Evolutionary conservation across 108 stramenopile genomes (phyloP).

Genomic region (Fragilaria radians): DNA sequence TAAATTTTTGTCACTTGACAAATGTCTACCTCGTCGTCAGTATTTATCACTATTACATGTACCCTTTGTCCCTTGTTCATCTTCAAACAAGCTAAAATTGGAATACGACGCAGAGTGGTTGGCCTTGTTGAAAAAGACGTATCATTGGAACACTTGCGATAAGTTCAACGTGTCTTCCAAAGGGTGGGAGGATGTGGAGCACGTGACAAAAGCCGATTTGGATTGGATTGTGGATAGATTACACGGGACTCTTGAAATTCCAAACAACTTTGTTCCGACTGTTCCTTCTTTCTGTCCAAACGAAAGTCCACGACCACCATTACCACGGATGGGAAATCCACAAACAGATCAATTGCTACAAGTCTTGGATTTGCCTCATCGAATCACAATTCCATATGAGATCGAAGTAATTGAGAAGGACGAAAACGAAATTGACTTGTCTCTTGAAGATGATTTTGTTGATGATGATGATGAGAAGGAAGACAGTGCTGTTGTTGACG

Average conservation of each 20-base stretch:
- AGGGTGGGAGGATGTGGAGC: slow-evolving; percentile 17
- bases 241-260: slow-evolving; percentile 30
- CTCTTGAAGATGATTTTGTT: slow-evolving; percentile 19
- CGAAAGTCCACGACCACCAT: slow-evolving; percentile 22
- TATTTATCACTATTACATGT: slow-evolving; percentile 85
- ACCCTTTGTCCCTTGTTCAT: no score
- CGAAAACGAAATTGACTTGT: slow-evolving; percentile 50
- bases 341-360: slow-evolving; percentile 81
- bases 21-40: slow-evolving; percentile 90
- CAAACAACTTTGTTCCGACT: slow-evolving; percentile 54
- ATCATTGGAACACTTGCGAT: slow-evolving; percentile 35
- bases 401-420: slow-evolving; percentile 12
- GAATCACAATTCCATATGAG: slow-evolving; percentile 59
- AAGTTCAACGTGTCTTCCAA: slow-evolving; percentile 14
- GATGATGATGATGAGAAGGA: background rate
- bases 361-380: slow-evolving; percentile 72
- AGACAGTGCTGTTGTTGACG: background rate
- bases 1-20: slow-evolving; percentile 95
- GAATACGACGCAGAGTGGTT: slow-evolving; percentile 86
- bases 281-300: slow-evolving; percentile 29
- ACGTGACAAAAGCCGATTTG: slow-evolving; percentile 33
- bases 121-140: slow-evolving; percentile 71
- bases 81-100: slow-evolving; percentile 8
- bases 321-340: slow-evolving; percentile 79
- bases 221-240: slow-evolving; percentile 28